Percentiles rank a stretch among this genome's conserved stretches.
These are phyloP conservation scores for Seminavis robusta DNA, from an alignment of 108 stramenopile genomes.

Conservation along the genomic window DNA sequence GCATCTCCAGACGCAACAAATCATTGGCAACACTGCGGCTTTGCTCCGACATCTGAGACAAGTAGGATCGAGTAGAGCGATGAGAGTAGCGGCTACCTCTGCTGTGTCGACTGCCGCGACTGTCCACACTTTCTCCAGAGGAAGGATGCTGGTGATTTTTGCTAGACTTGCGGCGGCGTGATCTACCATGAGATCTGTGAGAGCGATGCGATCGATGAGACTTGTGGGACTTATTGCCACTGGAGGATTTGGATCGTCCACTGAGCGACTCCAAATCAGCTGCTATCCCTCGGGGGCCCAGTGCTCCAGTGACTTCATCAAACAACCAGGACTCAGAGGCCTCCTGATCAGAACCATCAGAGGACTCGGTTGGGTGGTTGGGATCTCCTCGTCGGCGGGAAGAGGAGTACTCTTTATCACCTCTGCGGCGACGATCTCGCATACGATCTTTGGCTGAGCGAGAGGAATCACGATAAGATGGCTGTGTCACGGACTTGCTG, in stretches of 20 bases:
- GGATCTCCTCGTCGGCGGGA: neutral
- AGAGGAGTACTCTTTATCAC: slow-evolving; percentile 7
- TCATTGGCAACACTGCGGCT: slow-evolving; percentile 85
- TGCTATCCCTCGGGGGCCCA: slow-evolving; percentile 75
- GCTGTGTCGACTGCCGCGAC: slow-evolving; percentile 48
- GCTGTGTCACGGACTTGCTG: slow-evolving; percentile 4
- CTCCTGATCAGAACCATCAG: slow-evolving; percentile 39
- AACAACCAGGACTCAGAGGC: slow-evolving; percentile 72
- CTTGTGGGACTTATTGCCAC: slow-evolving; percentile 64
- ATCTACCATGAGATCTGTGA: slow-evolving; percentile 8
- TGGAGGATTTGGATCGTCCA: slow-evolving; percentile 62
- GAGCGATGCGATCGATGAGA: slow-evolving; percentile 50
- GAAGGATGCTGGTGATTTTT: slow-evolving; percentile 8
- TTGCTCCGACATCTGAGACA: slow-evolving; percentile 85
- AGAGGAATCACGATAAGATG: slow-evolving; percentile 25
- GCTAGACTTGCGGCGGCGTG: slow-evolving; percentile 23
- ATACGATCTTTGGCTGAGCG: slow-evolving; percentile 52
- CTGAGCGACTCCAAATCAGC: slow-evolving; percentile 83
- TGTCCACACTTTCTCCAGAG: slow-evolving; percentile 25
- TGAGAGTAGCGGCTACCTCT: slow-evolving; percentile 67
- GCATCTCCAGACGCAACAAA: slow-evolving; percentile 78
- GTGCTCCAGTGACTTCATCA: slow-evolving; percentile 80
- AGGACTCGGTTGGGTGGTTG: neutral
- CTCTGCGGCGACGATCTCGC: slow-evolving; percentile 32
- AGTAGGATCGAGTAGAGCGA: slow-evolving; percentile 69